These are phyloP conservation scores for Aspergillus affinis DNA, from an alignment of 495 filamentous ascomycete genomes.

Conservation along the genomic window DNA sequence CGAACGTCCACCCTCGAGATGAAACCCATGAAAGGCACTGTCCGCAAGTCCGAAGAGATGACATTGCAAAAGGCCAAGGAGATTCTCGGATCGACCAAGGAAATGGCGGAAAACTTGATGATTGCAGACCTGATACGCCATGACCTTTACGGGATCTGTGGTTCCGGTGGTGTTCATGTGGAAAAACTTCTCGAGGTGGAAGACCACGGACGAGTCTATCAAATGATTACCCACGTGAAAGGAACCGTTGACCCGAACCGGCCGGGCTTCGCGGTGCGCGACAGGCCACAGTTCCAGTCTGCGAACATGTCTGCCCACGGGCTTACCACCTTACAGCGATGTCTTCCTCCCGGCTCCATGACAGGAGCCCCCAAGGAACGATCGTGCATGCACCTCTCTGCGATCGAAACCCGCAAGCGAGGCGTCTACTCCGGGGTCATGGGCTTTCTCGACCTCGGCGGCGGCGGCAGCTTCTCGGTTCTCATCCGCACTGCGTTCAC, in stretches of 20 bases:
- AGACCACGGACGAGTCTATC: constrained; percentile 84
- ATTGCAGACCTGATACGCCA: constrained; percentile 94
- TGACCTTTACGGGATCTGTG: constrained; percentile 80
- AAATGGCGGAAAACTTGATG: constrained; percentile 96
- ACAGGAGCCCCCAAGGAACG: constrained; percentile 93
- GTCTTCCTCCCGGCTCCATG: constrained; percentile 88
- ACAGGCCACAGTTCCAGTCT: constrained; percentile 35
- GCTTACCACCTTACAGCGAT: constrained; percentile 72
- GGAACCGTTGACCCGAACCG: constrained; percentile 52
- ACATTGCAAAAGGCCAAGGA: constrained; percentile 66
- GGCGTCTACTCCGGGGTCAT: constrained; percentile 86
- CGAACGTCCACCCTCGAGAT: constrained; percentile 47
- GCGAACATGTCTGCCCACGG: constrained; percentile 52
- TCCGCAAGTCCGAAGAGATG: constrained; percentile 64
- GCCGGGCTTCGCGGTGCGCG: constrained; percentile 35
- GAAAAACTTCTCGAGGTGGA: constrained; percentile 77
- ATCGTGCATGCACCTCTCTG: constrained; percentile 74
- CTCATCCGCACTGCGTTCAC: constrained; percentile 77
- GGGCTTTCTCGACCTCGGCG: constrained; percentile 84
- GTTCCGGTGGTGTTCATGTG: constrained; percentile 64
- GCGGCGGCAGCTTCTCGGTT: constrained; percentile 84
- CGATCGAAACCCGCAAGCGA: constrained; percentile 64
- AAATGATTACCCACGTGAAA: constrained; percentile 85
- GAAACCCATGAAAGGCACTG: constrained; percentile 93
- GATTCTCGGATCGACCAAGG: constrained; percentile 76